Base-by-base conservation (phyloP, 1,139 yeast species). In the Hanseniaspora uvarum region DNA sequence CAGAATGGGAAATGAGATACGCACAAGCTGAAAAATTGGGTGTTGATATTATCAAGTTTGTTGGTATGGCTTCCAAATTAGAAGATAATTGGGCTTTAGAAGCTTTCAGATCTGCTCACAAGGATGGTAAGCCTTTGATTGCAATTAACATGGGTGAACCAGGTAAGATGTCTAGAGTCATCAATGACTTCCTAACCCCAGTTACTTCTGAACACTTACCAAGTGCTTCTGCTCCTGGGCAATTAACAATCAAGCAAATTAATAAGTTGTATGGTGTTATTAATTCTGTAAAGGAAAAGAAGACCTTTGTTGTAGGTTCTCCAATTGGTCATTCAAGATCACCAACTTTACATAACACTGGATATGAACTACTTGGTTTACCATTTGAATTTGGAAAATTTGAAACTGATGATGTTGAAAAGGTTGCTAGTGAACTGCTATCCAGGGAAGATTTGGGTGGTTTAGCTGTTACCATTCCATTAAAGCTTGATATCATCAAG, bases 281-380 rank as follows among this genome's bases (percentile, higher is more conserved):
- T 60, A 96, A 96, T 34, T 82, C 81, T 18, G 59, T 64, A 6
- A 61, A 67, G 1, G 64, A 72, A 12, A 78, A 81, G 70, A 74
- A 79, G 58, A 86, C 81, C 62, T 86, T 78, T 70, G 81, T 92
- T 59, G 82, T 82, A 59, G 98, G 98, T 4, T 72, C 75, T 18
- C 97, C 97, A 52, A 77, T 89, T 57, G 69, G 77, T 5, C 96
- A 88, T 66, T 88, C 97, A 1, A 79, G 87, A 64, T 87, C 96
- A 2, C 98, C 98, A 46, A 72, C 77, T 16, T 73, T 92, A 61
- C 97, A 92, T 70, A 81, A 81, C 63, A 76, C 94, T 1, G 86
- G 83, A 31, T 92, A 83, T 70, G 65, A 77, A 57, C 70, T 75
- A 19, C 74, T 88, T 59, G 88, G 88, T 4, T 73, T 92, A 62